Conservation (phyloP, 495 filamentous ascomycete genomes). For the Xylaria longipes region DNA sequence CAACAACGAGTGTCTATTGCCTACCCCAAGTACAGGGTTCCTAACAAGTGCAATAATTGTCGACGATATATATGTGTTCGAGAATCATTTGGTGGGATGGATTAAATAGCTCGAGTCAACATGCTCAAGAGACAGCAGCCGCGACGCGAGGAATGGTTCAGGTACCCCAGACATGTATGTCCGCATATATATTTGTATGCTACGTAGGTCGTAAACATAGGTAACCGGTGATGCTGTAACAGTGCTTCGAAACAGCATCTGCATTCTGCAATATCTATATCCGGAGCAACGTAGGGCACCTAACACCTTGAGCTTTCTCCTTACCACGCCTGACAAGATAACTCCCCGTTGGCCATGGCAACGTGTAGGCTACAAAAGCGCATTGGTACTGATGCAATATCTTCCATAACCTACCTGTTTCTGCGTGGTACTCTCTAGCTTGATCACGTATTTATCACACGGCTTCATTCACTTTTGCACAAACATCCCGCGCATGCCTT, state of each 20-base stretch:
- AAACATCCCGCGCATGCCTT: not conserved
- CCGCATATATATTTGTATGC: not conserved
- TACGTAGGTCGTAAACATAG: not conserved
- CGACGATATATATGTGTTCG: not conserved
- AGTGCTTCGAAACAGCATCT: not conserved
- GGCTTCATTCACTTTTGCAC: not conserved
- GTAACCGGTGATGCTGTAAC: not conserved
- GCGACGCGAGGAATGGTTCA: not conserved
- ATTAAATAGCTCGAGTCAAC: not conserved
- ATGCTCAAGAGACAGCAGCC: not conserved
- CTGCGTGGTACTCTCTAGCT: not conserved
- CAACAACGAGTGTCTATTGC: no score
- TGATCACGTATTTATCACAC: not conserved
- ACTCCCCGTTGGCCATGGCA: not conserved
- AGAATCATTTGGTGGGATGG: not conserved
- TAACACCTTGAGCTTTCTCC: not conserved
- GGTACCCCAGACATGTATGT: not conserved
- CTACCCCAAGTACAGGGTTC: no score
- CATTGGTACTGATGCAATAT: not conserved
- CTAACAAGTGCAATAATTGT: not conserved
- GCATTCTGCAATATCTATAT: not conserved
- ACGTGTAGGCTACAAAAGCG: not conserved
- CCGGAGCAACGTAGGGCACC: not conserved
- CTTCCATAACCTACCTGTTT: not conserved
- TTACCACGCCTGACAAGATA: not conserved